Percentiles rank a stretch among this genome's conserved stretches.
These are phyloP conservation scores for Polyplosphaeria fusca DNA, from an alignment of 495 filamentous ascomycete genomes.

Conservation along the genomic window DNA sequence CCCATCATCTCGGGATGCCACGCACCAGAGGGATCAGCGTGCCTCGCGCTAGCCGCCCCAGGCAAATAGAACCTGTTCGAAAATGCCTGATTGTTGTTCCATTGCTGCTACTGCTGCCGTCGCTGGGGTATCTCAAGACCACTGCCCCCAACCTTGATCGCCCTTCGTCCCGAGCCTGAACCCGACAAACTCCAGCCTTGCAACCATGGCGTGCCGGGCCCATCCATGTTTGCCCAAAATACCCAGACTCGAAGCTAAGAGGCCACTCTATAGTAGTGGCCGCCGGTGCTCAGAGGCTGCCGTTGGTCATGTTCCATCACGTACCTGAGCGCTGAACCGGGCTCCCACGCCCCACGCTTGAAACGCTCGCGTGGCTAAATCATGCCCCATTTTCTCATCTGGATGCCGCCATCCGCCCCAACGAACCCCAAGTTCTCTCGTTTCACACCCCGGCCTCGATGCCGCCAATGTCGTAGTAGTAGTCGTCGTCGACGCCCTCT, in stretches of 20 bases:
- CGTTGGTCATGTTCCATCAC: background rate
- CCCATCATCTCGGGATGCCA: background rate
- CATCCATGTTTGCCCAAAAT: too few species aligned
- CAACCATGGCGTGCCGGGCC: too few species aligned
- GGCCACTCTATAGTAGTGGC: background rate
- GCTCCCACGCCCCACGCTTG: background rate
- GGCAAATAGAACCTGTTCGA: background rate
- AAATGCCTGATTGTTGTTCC: conserved; percentile 2
- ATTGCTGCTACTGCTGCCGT: too few species aligned
- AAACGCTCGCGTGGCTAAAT: background rate
- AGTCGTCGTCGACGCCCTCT: conserved; percentile 64
- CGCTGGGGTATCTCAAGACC: too few species aligned
- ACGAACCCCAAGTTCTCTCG: background rate
- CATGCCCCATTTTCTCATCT: too few species aligned
- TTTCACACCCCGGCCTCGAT: conserved; percentile 33
- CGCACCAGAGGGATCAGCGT: background rate
- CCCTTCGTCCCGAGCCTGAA: too few species aligned
- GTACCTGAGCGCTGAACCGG: background rate
- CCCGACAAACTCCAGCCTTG: too few species aligned
- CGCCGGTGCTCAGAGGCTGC: too few species aligned
- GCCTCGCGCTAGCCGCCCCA: background rate
- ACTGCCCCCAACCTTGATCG: too few species aligned
- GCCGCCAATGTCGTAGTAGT: conserved; percentile 59
- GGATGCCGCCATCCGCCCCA: background rate
- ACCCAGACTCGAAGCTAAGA: too few species aligned